A percentile compares a stretch with the other conserved stretches of the same genome.
Evolutionary conservation across 495 filamentous ascomycete genomes (phyloP).

Genomic region (Penicillium malachiteum): DNA sequence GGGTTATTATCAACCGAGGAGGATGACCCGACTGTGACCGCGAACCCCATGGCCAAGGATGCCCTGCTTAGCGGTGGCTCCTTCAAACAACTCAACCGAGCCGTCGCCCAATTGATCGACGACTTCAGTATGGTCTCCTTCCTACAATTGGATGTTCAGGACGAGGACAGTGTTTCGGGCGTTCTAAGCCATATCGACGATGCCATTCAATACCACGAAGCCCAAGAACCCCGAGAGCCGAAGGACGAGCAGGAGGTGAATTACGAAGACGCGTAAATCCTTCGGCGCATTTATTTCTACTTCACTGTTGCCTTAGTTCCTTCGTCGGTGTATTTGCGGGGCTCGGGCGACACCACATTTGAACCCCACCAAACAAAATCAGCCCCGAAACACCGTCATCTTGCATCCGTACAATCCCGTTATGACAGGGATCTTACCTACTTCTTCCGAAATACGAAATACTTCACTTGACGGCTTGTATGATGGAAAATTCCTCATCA

Average conservation of each 20-base stretch:
- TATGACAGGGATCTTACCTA: too few species aligned
- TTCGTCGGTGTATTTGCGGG: neutral
- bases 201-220: constrained; percentile 92
- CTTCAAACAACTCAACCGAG: constrained; percentile 76
- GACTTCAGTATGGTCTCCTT: constrained; percentile 98
- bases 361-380: too few species aligned
- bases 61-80: constrained; percentile 75
- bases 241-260: constrained; percentile 74
- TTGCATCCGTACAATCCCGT: too few species aligned
- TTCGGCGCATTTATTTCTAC: neutral
- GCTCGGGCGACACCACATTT: neutral
- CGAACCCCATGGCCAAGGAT: constrained; percentile 58
- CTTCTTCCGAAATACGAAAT: too few species aligned
- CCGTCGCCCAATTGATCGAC: constrained; percentile 87
- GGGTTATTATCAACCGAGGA: constrained; percentile 65
- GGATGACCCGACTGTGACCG: constrained; percentile 33
- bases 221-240: constrained; percentile 88
- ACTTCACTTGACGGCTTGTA: neutral
- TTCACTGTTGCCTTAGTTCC: neutral
- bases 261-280: constrained; percentile 48
- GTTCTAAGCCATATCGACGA: constrained; percentile 98
- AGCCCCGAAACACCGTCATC: too few species aligned
- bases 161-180: constrained; percentile 88
- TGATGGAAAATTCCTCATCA: neutral
- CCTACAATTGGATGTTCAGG: constrained; percentile 80